Percentiles rank a stretch among this genome's conserved stretches.
phyloP scores from a whole-genome alignment of 2,329 filamentous ascomycete genomes.

The Diaporthe vexans region DNA sequence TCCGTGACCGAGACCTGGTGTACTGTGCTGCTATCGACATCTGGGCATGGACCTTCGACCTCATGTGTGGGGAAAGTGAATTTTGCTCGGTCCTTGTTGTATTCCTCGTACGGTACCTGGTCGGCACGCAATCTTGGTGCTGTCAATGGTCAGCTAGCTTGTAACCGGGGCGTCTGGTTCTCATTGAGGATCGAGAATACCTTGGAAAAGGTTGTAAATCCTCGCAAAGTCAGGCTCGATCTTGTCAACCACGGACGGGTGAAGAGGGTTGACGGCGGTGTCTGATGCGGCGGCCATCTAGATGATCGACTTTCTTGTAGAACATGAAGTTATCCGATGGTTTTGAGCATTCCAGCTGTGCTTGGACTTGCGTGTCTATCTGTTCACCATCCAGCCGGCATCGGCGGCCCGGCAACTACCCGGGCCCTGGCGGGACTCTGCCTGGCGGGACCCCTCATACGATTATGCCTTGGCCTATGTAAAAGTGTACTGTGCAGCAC shows the following conservation, averaged over 20 bases:
- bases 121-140: slow-evolving; percentile 36
- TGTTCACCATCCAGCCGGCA: not conserved
- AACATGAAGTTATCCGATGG: too few species aligned
- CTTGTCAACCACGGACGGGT: slow-evolving; percentile 52
- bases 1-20: slow-evolving; percentile 28
- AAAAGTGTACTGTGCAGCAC: not conserved
- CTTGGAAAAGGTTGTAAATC: slow-evolving; percentile 54
- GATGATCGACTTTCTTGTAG: not conserved
- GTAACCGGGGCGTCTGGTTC: not conserved
- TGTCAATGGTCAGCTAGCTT: not conserved
- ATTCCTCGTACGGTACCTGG: slow-evolving; percentile 39
- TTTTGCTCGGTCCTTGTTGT: slow-evolving; percentile 39
- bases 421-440: not conserved
- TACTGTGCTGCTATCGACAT: slow-evolving; percentile 25
- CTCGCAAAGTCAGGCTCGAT: slow-evolving; percentile 55
- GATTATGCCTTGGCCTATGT: not conserved
- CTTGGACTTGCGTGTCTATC: not conserved
- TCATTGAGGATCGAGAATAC: slow-evolving; percentile 41
- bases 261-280: slow-evolving; percentile 53
- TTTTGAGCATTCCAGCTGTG: too few species aligned
- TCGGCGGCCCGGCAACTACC: not conserved
- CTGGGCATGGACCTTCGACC: slow-evolving; percentile 24
- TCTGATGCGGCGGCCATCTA: slow-evolving; percentile 33
- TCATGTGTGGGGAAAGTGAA: slow-evolving; percentile 37
- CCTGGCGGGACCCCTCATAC: not conserved